Evolutionary conservation across 148 eudicot species (phyloP).

Genomic region (Camellia granthamiana): DNA sequence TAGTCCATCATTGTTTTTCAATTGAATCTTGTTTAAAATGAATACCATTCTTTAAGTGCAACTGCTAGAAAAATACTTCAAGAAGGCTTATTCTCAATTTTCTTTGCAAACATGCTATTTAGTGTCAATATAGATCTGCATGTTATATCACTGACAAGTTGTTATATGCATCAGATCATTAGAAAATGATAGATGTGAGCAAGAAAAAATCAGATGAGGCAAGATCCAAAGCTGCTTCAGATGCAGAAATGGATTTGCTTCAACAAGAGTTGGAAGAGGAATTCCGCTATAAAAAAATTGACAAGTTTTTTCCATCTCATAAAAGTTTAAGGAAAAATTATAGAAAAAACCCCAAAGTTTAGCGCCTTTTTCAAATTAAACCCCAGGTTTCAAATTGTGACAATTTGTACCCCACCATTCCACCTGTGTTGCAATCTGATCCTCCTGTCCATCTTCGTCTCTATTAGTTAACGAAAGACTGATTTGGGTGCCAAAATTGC

Average conservation of each 20-base stretch:
- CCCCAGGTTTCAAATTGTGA: too few species aligned
- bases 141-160: not conserved
- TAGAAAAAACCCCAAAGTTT: too few species aligned
- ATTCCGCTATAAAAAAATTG: conserved; percentile 1
- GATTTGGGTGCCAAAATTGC: too few species aligned
- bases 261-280: conserved; percentile 67
- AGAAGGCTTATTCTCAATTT: not conserved
- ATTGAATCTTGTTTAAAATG: not conserved
- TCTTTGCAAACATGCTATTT: not conserved
- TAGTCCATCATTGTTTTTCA: not conserved
- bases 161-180: conserved; percentile 48
- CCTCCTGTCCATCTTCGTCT: too few species aligned
- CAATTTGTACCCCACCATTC: too few species aligned
- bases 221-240: conserved; percentile 50
- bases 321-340: too few species aligned
- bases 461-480: too few species aligned
- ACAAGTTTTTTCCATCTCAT: too few species aligned
- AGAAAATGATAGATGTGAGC: conserved; percentile 58
- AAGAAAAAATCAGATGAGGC: conserved; percentile 62
- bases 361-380: too few species aligned
- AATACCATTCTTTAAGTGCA: not conserved
- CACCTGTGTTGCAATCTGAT: too few species aligned
- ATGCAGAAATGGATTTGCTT: conserved; percentile 54
- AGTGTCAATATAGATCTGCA: not conserved
- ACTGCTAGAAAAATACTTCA: not conserved